Percentiles rank a stretch among this genome's conserved stretches.
Evolutionary conservation across 1,284 basidiomycete species (phyloP).

Genomic region (Apiotrichum sp.): DNA sequence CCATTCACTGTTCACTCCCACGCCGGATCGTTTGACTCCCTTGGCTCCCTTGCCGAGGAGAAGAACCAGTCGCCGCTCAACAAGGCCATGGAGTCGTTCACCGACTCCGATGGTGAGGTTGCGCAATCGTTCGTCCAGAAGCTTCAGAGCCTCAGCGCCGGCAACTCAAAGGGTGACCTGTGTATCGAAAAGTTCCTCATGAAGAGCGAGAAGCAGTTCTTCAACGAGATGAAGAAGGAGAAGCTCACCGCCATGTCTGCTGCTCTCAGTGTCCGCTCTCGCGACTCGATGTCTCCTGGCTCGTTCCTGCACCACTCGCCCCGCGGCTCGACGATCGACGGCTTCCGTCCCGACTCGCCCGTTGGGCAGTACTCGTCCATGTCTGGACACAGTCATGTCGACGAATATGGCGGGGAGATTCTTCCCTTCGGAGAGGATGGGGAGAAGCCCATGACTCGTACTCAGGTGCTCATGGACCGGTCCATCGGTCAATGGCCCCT

Average conservation of each 20-base stretch:
- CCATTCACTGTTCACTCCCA: conserved; percentile 77
- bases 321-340: conserved; percentile 57
- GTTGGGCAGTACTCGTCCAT: conserved; percentile 32
- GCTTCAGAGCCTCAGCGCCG: conserved; percentile 66
- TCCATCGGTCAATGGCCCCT: conserved; percentile 77
- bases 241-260: conserved; percentile 51
- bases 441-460: conserved; percentile 63
- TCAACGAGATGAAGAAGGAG: conserved; percentile 78
- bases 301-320: conserved; percentile 20
- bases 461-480: conserved; percentile 73
- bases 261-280: conserved; percentile 53
- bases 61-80: conserved; percentile 82
- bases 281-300: conserved; percentile 56
- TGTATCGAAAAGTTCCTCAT: conserved; percentile 84
- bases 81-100: conserved; percentile 89
- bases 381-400: conserved; percentile 42
- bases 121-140: conserved; percentile 81
- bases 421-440: conserved; percentile 49
- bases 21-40: conserved; percentile 74
- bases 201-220: conserved; percentile 88
- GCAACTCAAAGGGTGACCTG: conserved; percentile 82
- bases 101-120: conserved; percentile 83
- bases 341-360: conserved; percentile 61
- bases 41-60: conserved; percentile 80
- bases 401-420: conserved; percentile 49